Percentiles rank a stretch among this genome's conserved stretches.
Conservation (phyloP, 257 asterid genomes). For the Nicotiana sylvestris region DNA sequence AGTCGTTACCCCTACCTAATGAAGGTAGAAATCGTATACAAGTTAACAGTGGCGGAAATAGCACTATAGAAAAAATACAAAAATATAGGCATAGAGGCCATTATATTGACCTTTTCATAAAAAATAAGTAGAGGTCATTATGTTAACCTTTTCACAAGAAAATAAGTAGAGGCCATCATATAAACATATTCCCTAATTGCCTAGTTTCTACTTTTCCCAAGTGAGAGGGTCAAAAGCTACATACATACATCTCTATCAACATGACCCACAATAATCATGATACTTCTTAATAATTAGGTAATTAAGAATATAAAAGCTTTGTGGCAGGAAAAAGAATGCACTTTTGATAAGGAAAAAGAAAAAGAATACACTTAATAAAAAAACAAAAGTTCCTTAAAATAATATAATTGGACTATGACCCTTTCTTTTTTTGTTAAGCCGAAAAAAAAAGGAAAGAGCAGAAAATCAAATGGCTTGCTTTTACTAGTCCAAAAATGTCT, state of each 20-base stretch:
- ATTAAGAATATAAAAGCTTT: background rate
- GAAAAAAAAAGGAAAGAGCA: background rate
- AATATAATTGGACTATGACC: background rate
- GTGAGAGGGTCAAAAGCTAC: conserved; percentile 9
- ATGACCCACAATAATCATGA: conserved; percentile 1
- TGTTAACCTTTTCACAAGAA: background rate
- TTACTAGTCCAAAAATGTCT: background rate
- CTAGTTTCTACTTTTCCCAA: background rate
- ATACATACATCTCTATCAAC: background rate
- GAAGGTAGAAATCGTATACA: background rate
- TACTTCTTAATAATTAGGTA: background rate
- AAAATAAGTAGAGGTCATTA: background rate
- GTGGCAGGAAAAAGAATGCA: background rate
- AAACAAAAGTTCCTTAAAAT: background rate
- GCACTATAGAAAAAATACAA: background rate
- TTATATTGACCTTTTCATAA: background rate
- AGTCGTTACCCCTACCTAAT: too few species aligned
- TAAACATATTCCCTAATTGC: background rate
- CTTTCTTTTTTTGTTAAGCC: background rate
- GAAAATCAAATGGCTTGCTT: background rate
- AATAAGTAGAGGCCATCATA: background rate
- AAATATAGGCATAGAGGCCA: background rate
- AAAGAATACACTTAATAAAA: background rate
- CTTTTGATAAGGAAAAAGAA: background rate
- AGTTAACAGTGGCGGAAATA: background rate